Evolutionary conservation across 2,329 filamentous ascomycete genomes (phyloP), one percentile per base, ranked within the genome.

Genomic region (Hymenoscyphus infarciens): DNA sequence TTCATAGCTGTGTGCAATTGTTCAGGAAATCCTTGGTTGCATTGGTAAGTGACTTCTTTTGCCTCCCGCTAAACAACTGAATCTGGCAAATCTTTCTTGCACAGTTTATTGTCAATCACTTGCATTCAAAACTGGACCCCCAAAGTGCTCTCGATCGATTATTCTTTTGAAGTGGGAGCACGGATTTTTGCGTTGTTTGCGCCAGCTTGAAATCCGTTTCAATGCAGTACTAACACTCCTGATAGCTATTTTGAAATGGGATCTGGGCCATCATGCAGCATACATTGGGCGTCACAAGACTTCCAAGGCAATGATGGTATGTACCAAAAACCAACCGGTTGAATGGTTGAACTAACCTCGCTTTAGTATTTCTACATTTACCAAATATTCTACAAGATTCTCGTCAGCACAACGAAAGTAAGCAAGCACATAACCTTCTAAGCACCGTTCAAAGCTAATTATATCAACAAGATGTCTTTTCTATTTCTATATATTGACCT

Each of bases 401-500:
- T 63, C 16, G 64, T 66, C 39, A 60, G 52, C 19, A 66, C 57
- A 27, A 66, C 64, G 22, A 66, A 66, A 35, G 38, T 66, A 19
- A 52, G 45, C 42, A 22, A 49, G 6, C n/a, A 25, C 22, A 8
- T 11, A 25, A 3, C 3, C 19, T 25, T 52, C 25, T 10, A 25
- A 25, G 25, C 3, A 2, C 45, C 3, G 11, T 8, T 8, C 11
- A 13, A 52, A 11, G 10, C 45, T 52, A 13, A 52, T 13, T 22
- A n/a, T 25, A 5, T 22, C 5, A 52, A 8, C 45, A 22, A 52
- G 45, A 52, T 52, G 45, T 62, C 62, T 2, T 66, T 66, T 35
- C n/a, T 67, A 15, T 56, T 65, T 19, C 54, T 67, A 4, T 67
- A 67, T 22, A 59, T 67, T 31, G 63, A 65, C 25, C 33, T 67